Base-by-base conservation (phyloP, 768 basidiomycete species). In the Trametopsis cervina region DNA sequence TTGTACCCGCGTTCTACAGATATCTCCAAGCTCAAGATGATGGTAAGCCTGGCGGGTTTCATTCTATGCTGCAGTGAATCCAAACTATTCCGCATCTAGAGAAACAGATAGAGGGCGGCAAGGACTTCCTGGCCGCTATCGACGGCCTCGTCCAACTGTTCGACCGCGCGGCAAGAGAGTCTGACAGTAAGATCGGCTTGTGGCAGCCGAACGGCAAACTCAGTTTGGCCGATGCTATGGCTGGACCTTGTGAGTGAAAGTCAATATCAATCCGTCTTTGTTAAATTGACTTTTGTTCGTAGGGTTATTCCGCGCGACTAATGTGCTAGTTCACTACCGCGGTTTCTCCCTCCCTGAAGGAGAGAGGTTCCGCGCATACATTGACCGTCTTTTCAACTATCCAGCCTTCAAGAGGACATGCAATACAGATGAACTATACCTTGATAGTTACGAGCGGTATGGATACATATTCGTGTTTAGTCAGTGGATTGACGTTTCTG, bases 1-100 rank as follows among this genome's bases (percentile, higher is more conserved):
- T 88, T 35, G 72, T 89, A 2, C 85, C 86, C 5, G 72, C 81
- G 0, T 89, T 88, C 63, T 87, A 87, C 57, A 77, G 83, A 23
- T 86, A 73, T 55, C 71, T 89, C 23, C 85, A 88, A 66, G 80
- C 83, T 0, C 85, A 85, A 63, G 78, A 78, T 5, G 45, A 54
- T 52, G 57, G 61, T 55, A 36, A 11, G 23, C 18, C 12, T n/a
- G n/a, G n/a, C n/a, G n/a, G n/a, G n/a, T n/a, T n/a, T n/a, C n/a
- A n/a, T n/a, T n/a, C 12, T 6, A 7, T n/a, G 2, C n/a, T 0
- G 9, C 21, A 9, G 18, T 17, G 4, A 11, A 18, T 21, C 12
- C 1, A 4, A 7, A 35, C 9, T n/a, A 33, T 15, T 33, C 15
- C 1, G 33, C 29, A 24, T 35, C 9, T 23, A n/a, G 59, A 7